Conservation (phyloP, 2,329 filamentous ascomycete genomes). For the Mollisia scopiformis region DNA sequence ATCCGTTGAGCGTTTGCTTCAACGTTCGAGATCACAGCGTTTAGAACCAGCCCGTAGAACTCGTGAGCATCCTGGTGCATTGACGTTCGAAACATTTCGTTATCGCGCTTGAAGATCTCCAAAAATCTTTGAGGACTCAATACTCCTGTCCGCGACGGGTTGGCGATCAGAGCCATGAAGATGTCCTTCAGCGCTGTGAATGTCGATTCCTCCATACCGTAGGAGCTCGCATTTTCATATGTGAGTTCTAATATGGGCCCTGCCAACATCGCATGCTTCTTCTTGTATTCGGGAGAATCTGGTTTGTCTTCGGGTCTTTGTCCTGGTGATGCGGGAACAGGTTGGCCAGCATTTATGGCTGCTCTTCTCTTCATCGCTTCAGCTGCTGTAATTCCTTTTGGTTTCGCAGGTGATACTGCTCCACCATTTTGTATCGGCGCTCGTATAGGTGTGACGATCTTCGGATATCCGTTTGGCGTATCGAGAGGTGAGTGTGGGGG, state of each 20-base stretch:
- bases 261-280: constrained; percentile 88
- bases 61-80: constrained; percentile 99
- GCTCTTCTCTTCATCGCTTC: constrained; percentile 61
- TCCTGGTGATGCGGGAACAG: constrained; percentile 52
- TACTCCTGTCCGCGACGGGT: constrained; percentile 81
- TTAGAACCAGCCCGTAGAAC: constrained; percentile 92
- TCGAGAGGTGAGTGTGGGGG: constrained; percentile 73
- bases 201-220: constrained; percentile 92
- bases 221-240: constrained; percentile 76
- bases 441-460: constrained; percentile 62
- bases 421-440: constrained; percentile 48
- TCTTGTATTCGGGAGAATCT: constrained; percentile 96
- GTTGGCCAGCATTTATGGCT: constrained; percentile 55
- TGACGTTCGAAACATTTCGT: constrained; percentile 95
- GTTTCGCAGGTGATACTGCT: constrained; percentile 48
- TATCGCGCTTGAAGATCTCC: constrained; percentile 90
- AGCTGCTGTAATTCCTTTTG: constrained; percentile 56
- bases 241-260: constrained; percentile 86
- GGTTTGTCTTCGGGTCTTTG: constrained; percentile 84
- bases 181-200: constrained; percentile 97
- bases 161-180: constrained; percentile 85
- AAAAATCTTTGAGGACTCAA: constrained; percentile 91
- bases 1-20: constrained; percentile 79
- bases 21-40: constrained; percentile 92
- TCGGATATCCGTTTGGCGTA: constrained; percentile 63